Evolutionary conservation across 192 early-diverging fungal species (phyloP).

Genomic region (Linnemannia elongata): DNA sequence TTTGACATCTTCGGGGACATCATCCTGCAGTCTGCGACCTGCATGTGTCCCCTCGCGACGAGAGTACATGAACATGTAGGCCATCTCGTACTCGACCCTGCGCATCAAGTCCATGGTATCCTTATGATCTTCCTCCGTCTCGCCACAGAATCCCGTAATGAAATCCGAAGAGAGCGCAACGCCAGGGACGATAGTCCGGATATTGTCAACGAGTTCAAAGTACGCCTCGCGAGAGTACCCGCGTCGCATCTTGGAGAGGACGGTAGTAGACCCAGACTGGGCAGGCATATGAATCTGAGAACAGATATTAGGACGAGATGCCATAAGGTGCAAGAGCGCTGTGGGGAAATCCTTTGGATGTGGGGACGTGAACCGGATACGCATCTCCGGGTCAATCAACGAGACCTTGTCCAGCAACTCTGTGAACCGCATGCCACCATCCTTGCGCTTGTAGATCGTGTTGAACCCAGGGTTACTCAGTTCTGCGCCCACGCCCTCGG

Average conservation of each 20-base stretch:
- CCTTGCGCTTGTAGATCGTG: slow-evolving; percentile 82
- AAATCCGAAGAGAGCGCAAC: slow-evolving; percentile 82
- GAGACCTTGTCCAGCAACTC: slow-evolving; percentile 79
- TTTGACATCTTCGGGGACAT: slow-evolving; percentile 77
- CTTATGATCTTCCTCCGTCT: slow-evolving; percentile 78
- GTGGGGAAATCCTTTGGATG: slow-evolving; percentile 88
- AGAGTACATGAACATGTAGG: slow-evolving; percentile 87
- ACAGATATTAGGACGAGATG: slow-evolving; percentile 77
- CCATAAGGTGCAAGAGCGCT: slow-evolving; percentile 76
- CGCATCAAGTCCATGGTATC: slow-evolving; percentile 79
- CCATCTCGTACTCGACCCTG: slow-evolving; percentile 76
- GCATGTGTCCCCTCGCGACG: slow-evolving; percentile 84
- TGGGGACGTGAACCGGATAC: slow-evolving; percentile 83
- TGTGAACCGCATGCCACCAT: slow-evolving; percentile 81
- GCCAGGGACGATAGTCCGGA: slow-evolving; percentile 76
- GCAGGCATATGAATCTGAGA: slow-evolving; percentile 81
- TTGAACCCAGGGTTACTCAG: slow-evolving; percentile 74
- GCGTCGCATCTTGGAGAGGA: slow-evolving; percentile 80
- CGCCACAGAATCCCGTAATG: slow-evolving; percentile 84
- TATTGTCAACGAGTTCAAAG: slow-evolving; percentile 73
- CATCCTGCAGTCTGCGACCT: slow-evolving; percentile 74
- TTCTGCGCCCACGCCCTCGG: slow-evolving; percentile 59
- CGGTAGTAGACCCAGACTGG: slow-evolving; percentile 77
- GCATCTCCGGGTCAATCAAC: slow-evolving; percentile 79
- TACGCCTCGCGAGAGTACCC: slow-evolving; percentile 82